Evolutionary conservation across 495 filamentous ascomycete species (phyloP), one percentile per base, ranked within the genome.

Genomic region (Neurospora sp.): DNA sequence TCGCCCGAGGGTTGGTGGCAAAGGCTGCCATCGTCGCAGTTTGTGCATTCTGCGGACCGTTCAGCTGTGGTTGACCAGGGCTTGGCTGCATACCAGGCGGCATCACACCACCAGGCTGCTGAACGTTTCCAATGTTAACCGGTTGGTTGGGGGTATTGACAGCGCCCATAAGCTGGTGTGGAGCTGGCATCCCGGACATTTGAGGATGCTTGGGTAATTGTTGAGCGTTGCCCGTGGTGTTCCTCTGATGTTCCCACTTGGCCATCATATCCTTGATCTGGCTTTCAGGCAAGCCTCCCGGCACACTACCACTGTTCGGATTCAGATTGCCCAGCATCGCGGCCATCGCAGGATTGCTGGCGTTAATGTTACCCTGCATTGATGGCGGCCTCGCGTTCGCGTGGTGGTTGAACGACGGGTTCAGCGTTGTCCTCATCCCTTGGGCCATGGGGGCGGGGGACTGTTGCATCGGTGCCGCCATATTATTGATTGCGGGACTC

Each of bases 401-500:
- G n/a, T 81, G 79, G 11, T 84, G 77, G 71, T 76, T 75, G 8
- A 85, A 73, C 1, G 78, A 66, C 24, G 79, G 76, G 69, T 81
- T 81, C 36, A 83, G 77, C 15, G 72, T 81, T 5, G 72, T 75
- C 66, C 74, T 78, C 62, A 77, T 73, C 34, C 78, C 77, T 39
- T 83, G 84, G 43, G 77, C 79, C 81, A 85, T 84, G 45, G 82
- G 79, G 0, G 81, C 79, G 21, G 85, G 82, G 15, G 84, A 81
- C 31, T 83, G 82, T 31, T 81, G 80, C 76, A 86, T 82, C 17
- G 86, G 86, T 2, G 85, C 80, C 66, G 85, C 88, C 48, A 87
- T 71, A 2, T 84, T 85, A 59, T 80, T 80, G 85, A 88, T 85
- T 1, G 80, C 83, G 9, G 87, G 87, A 71, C 85, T 87, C 72